phyloP scores from a whole-genome alignment of 2,329 filamentous ascomycete genomes.

The Pseudopyricularia javanii region DNA sequence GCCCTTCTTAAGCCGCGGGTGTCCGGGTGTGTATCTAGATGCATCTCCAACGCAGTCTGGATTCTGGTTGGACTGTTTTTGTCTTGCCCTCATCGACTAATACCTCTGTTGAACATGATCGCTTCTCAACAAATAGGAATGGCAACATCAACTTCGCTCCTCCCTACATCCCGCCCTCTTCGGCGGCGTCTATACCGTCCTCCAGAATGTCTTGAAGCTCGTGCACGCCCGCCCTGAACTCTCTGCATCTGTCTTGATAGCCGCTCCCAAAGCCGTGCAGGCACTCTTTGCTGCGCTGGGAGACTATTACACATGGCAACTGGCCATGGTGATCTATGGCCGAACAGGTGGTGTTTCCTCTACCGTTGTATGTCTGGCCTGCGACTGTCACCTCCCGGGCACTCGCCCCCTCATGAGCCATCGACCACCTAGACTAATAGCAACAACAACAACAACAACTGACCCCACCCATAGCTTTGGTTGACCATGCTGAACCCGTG shows the following conservation, averaged over 20 bases:
- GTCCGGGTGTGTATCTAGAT: not conserved
- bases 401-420: not conserved
- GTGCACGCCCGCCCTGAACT: constrained; percentile 40
- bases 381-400: not conserved
- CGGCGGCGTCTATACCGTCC: constrained; percentile 56
- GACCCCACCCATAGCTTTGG: constrained; percentile 38
- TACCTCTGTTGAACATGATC: not conserved
- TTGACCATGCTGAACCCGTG: constrained; percentile 70
- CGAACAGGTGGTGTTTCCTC: constrained; percentile 48
- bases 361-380: constrained; percentile 50
- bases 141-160: constrained; percentile 75
- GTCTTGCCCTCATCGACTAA: not conserved
- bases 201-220: constrained; percentile 41
- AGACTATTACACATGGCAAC: constrained; percentile 81
- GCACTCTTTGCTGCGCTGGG: constrained; percentile 63
- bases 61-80: not conserved
- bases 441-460: constrained; percentile 2
- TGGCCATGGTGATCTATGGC: constrained; percentile 66
- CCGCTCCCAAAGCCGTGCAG: constrained; percentile 64
- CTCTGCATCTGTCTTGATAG: constrained; percentile 55
- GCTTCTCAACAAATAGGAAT: constrained; percentile 57
- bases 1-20: not conserved
- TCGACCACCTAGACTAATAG: not conserved
- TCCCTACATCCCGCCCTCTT: constrained; percentile 88
- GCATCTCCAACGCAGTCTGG: not conserved